These are phyloP conservation scores for Trichoderma semiorbis DNA, from an alignment of 2,329 filamentous ascomycete genomes.

Conservation along the genomic window DNA sequence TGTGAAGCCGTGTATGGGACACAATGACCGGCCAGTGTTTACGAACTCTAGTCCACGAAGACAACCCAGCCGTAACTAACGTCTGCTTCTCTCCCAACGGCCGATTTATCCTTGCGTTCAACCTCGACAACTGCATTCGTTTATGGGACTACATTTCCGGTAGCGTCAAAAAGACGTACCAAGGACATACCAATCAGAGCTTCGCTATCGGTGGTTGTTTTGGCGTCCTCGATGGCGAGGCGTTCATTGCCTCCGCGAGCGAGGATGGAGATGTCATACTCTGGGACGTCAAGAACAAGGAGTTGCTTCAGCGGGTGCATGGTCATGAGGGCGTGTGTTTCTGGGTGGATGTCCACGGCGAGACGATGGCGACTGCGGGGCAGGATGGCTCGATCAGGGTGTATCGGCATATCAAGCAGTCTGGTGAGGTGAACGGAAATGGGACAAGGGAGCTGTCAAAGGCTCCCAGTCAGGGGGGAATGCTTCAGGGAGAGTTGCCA, in stretches of 20 bases:
- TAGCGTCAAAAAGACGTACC: conserved; percentile 92
- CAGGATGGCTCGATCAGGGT: conserved; percentile 53
- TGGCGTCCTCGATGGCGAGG: conserved; percentile 49
- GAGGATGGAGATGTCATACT: conserved; percentile 82
- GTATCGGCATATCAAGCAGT: conserved; percentile 37
- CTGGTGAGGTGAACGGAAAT: conserved; percentile 22
- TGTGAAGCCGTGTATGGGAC: conserved; percentile 79
- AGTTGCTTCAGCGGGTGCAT: conserved; percentile 65
- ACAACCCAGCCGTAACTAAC: conserved; percentile 83
- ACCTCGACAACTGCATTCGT: conserved; percentile 82
- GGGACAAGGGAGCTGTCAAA: background rate
- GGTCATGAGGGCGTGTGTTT: conserved; percentile 58
- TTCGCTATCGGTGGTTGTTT: conserved; percentile 87
- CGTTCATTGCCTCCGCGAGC: conserved; percentile 77
- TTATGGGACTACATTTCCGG: conserved; percentile 95
- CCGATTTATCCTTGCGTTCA: conserved; percentile 87
- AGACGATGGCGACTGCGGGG: conserved; percentile 55
- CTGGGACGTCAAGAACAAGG: conserved; percentile 89
- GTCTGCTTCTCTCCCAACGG: conserved; percentile 95
- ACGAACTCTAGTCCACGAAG: conserved; percentile 91
- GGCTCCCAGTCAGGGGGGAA: conserved; percentile 51
- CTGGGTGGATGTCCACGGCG: conserved; percentile 60
- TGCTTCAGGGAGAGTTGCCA: conserved; percentile 53
- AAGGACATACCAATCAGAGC: conserved; percentile 80
- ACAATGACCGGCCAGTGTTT: conserved; percentile 92